Conservation (phyloP, 805 yeast species). For the Wickerhamiella dianesei region DNA sequence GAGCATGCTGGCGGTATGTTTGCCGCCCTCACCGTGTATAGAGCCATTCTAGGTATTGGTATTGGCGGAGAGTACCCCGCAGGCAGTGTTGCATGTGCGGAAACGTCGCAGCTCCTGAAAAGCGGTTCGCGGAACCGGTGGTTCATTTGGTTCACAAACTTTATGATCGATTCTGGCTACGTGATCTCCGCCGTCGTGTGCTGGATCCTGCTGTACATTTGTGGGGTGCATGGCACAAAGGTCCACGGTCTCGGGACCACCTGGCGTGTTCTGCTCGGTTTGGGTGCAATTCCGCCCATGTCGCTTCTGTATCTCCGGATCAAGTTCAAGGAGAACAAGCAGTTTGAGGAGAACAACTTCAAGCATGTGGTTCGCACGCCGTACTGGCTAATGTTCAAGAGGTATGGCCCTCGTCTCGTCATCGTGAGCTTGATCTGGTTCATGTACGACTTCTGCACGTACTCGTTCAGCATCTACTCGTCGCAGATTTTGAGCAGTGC, state of each 20-base stretch:
- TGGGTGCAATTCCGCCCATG: conserved; percentile 82
- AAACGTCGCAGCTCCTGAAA: conserved; percentile 66
- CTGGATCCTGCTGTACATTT: conserved; percentile 73
- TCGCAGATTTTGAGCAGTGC: conserved; percentile 53
- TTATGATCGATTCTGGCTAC: conserved; percentile 78
- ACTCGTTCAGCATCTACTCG: conserved; percentile 79
- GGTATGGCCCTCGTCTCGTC: conserved; percentile 68
- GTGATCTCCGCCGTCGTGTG: conserved; percentile 78
- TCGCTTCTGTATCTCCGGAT: conserved; percentile 65
- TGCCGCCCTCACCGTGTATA: conserved; percentile 67
- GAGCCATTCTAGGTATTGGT: conserved; percentile 81
- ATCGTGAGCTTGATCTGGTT: conserved; percentile 77
- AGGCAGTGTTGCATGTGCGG: conserved; percentile 87
- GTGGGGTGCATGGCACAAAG: conserved; percentile 28
- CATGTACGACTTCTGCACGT: conserved; percentile 75
- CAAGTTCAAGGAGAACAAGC: conserved; percentile 58
- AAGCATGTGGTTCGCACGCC: conserved; percentile 40
- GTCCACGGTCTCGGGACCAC: conserved; percentile 59
- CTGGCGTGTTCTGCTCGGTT: conserved; percentile 83
- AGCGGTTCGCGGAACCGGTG: conserved; percentile 80
- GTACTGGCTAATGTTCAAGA: conserved; percentile 52
- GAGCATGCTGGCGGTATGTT: conserved; percentile 56
- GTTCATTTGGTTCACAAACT: conserved; percentile 78
- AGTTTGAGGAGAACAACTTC: conserved; percentile 58
- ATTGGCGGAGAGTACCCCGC: conserved; percentile 95